These are phyloP conservation scores for Taxillus chinensis DNA, from an alignment of 164 flowering plant species.

Conservation along the genomic window DNA sequence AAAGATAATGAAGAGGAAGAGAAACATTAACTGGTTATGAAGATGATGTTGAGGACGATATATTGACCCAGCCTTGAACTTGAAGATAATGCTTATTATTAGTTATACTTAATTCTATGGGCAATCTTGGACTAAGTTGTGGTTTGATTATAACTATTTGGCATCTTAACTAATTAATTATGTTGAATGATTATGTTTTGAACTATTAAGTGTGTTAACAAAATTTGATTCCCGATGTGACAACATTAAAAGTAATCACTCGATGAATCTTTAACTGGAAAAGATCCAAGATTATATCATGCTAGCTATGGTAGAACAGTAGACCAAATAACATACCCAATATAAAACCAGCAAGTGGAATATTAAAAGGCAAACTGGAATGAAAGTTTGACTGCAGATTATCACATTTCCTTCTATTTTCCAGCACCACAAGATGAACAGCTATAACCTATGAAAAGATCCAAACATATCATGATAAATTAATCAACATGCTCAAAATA, in stretches of 20 bases:
- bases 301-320: neutral
- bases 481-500: neutral
- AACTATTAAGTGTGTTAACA: too few relatives aligned
- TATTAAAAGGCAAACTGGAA: conserved; percentile 15
- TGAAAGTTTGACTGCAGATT: conserved; percentile 5
- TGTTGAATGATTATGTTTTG: too few relatives aligned
- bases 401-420: conserved; percentile 19
- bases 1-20: too few relatives aligned
- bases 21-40: too few relatives aligned
- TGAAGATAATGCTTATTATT: too few relatives aligned
- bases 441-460: conserved; percentile 47
- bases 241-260: neutral
- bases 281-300: neutral
- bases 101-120: too few relatives aligned
- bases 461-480: neutral
- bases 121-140: too few relatives aligned
- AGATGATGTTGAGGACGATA: too few relatives aligned
- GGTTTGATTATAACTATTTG: too few relatives aligned
- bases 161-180: too few relatives aligned
- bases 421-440: conserved; percentile 41
- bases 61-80: too few relatives aligned
- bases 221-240: too few relatives aligned
- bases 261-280: neutral
- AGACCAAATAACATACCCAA: conserved; percentile 36
- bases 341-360: conserved; percentile 69